A percentile compares a stretch with the other conserved stretches of the same genome.
Evolutionary conservation across 2,329 filamentous ascomycete genomes (phyloP).

Genomic region (Cladosporium velox): DNA sequence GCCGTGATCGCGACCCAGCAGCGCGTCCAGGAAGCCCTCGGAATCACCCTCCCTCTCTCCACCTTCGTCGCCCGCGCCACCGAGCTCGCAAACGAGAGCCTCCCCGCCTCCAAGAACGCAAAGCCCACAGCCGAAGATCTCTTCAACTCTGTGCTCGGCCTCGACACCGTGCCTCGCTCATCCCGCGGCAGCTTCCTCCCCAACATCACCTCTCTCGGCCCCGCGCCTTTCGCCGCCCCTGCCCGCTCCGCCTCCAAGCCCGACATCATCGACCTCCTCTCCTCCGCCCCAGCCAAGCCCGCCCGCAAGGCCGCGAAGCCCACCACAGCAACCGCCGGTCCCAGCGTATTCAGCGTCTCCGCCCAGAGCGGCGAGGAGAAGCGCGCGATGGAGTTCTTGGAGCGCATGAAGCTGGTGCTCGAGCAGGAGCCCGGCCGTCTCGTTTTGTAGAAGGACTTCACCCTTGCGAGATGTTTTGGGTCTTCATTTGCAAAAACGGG

Average conservation of each 20-base stretch:
- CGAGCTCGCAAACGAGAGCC: conserved; percentile 82
- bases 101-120: conserved; percentile 67
- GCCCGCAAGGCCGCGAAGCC: conserved; percentile 28
- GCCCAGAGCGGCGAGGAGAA: conserved; percentile 80
- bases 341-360: conserved; percentile 79
- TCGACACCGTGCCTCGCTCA: conserved; percentile 54
- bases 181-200: conserved; percentile 69
- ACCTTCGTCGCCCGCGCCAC: conserved; percentile 85
- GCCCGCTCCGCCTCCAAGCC: conserved; percentile 49
- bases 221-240: conserved; percentile 39
- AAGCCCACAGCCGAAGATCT: conserved; percentile 76
- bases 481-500: background rate
- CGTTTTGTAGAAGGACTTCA: conserved; percentile 50
- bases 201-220: conserved; percentile 63
- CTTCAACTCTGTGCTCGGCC: conserved; percentile 83
- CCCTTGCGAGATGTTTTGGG: background rate
- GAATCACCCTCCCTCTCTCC: conserved; percentile 78
- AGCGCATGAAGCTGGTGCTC: conserved; percentile 80
- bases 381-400: conserved; percentile 78
- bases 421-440: conserved; percentile 77
- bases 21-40: conserved; percentile 74
- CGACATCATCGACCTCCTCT: conserved; percentile 83
- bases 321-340: conserved; percentile 45
- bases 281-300: conserved; percentile 47
- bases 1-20: conserved; percentile 79